Evolutionary conservation across 2,329 filamentous ascomycete species (phyloP).

Genomic region (Ascosphaera pollenicola): DNA sequence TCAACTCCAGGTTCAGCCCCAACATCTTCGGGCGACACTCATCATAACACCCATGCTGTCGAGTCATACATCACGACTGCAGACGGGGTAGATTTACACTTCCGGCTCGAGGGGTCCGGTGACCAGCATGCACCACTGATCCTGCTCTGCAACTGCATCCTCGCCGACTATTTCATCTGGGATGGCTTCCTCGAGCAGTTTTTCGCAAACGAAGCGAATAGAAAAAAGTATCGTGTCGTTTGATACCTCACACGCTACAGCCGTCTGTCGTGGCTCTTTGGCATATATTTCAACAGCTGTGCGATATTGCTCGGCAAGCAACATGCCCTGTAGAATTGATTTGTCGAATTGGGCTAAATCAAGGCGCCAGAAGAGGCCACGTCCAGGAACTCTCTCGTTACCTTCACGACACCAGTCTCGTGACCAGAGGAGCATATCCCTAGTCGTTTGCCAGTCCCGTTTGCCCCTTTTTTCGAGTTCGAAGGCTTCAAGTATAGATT

Average conservation of each 20-base stretch:
- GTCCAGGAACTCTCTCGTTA: slow-evolving; percentile 12
- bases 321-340: slow-evolving; percentile 33
- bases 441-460: slow-evolving; percentile 25
- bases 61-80: slow-evolving; percentile 44
- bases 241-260: slow-evolving; percentile 49
- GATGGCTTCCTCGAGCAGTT: slow-evolving; percentile 47
- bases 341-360: slow-evolving; percentile 27
- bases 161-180: slow-evolving; percentile 65
- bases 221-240: slow-evolving; percentile 43
- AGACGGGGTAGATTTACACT: slow-evolving; percentile 49
- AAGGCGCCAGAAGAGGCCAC: slow-evolving; percentile 28
- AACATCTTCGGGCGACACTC: too few relatives aligned
- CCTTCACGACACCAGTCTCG: slow-evolving; percentile 30
- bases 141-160: slow-evolving; percentile 58
- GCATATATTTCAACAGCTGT: slow-evolving; percentile 20
- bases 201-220: slow-evolving; percentile 28
- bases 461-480: slow-evolving; percentile 21
- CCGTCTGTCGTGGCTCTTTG: slow-evolving; percentile 8
- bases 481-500: slow-evolving; percentile 28
- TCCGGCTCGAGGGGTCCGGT: slow-evolving; percentile 51
- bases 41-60: slow-evolving; percentile 22
- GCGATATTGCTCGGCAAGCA: slow-evolving; percentile 24
- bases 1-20: slow-evolving; percentile 20
- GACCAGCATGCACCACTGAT: slow-evolving; percentile 47
- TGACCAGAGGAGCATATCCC: slow-evolving; percentile 35